These are phyloP conservation scores for Neonectria faginata DNA, from an alignment of 2,329 filamentous ascomycete species.

Conservation along the genomic window DNA sequence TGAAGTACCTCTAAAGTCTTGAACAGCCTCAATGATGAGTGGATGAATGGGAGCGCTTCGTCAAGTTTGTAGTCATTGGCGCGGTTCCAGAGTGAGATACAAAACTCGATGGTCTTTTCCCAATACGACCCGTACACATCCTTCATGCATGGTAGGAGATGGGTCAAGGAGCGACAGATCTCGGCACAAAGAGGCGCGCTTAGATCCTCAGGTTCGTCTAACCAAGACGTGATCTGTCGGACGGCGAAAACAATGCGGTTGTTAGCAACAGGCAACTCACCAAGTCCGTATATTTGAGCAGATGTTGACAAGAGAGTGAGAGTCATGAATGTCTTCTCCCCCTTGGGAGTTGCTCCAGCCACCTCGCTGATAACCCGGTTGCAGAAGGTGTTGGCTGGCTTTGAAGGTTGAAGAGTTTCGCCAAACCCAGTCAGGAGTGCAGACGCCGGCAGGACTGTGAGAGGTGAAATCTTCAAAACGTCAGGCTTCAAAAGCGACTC, in stretches of 20 bases:
- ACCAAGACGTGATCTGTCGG: slow-evolving; percentile 80
- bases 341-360: slow-evolving; percentile 59
- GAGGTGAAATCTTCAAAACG: slow-evolving; percentile 59
- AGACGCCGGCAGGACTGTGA: slow-evolving; percentile 61
- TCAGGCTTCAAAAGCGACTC: slow-evolving; percentile 59
- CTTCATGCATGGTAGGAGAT: slow-evolving; percentile 77
- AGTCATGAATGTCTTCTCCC: slow-evolving; percentile 59
- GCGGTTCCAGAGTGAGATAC: slow-evolving; percentile 68
- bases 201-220: slow-evolving; percentile 64
- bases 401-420: slow-evolving; percentile 61
- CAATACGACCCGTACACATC: slow-evolving; percentile 92
- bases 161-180: slow-evolving; percentile 67
- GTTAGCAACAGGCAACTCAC: slow-evolving; percentile 67
- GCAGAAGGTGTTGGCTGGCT: slow-evolving; percentile 63
- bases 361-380: slow-evolving; percentile 72
- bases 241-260: slow-evolving; percentile 86
- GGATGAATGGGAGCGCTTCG: slow-evolving; percentile 69
- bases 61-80: slow-evolving; percentile 57
- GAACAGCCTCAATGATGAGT: slow-evolving; percentile 80
- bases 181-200: slow-evolving; percentile 60
- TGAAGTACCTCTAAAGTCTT: slow-evolving; percentile 71
- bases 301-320: slow-evolving; percentile 67
- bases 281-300: slow-evolving; percentile 63
- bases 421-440: slow-evolving; percentile 66
- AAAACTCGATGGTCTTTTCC: slow-evolving; percentile 72